A percentile compares a stretch with the other conserved stretches of the same genome.
Conservation (phyloP, 495 filamentous ascomycete genomes). For the Aspergillus egyptiacus region DNA sequence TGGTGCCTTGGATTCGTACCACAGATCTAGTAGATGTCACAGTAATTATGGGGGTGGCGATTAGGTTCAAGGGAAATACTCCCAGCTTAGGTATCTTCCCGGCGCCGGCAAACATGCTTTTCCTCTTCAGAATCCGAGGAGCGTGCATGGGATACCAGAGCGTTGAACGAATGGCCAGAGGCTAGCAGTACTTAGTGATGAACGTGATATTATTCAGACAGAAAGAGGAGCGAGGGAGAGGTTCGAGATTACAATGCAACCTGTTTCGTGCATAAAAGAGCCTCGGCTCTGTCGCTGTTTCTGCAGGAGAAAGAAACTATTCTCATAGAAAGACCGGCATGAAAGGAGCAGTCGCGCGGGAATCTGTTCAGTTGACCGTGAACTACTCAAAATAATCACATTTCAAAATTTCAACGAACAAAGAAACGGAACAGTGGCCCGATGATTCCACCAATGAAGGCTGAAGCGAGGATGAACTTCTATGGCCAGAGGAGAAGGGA, state of each 20-base stretch:
- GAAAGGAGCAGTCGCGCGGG: neutral
- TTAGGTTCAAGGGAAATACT: neutral
- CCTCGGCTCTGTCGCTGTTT: neutral
- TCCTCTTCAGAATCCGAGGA: slow-evolving; percentile 1
- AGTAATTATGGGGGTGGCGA: slow-evolving; percentile 5
- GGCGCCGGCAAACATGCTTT: neutral
- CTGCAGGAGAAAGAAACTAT: neutral
- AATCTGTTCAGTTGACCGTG: neutral
- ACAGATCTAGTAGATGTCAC: neutral
- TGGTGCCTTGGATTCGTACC: neutral
- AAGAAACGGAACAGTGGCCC: neutral
- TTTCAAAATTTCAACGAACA: neutral
- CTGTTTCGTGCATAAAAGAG: too few species aligned
- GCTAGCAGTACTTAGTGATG: neutral
- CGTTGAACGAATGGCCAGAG: too few species aligned
- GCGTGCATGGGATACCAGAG: neutral
- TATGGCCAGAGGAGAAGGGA: neutral
- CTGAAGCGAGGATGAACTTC: neutral
- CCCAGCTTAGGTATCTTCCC: neutral
- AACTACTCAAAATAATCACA: too few species aligned
- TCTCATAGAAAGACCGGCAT: neutral
- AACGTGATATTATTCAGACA: too few species aligned
- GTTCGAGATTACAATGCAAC: neutral
- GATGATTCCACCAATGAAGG: neutral
- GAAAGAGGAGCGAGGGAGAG: too few species aligned